These are phyloP conservation scores for Crucibulum laeve DNA, from an alignment of 768 basidiomycete species.

Conservation along the genomic window DNA sequence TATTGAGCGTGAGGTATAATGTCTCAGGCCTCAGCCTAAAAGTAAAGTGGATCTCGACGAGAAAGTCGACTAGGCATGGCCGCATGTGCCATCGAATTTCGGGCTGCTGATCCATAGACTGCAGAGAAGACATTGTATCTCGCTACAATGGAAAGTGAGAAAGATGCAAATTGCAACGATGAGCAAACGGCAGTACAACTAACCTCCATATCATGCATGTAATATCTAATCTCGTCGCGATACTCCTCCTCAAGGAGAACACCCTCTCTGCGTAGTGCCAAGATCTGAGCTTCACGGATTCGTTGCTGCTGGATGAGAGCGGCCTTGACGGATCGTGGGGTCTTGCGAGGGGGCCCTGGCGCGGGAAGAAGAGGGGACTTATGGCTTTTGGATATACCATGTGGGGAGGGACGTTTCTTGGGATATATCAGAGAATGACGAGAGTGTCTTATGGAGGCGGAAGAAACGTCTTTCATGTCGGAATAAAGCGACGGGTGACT, in stretches of 20 bases:
- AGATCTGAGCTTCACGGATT: conserved; percentile 65
- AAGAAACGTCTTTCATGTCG: conserved; percentile 78
- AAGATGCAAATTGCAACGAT: conserved; percentile 11
- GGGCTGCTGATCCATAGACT: conserved; percentile 98
- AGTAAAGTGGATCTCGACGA: conserved; percentile 97
- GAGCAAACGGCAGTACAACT: conserved; percentile 23
- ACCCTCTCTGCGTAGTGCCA: conserved; percentile 66
- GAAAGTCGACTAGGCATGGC: conserved; percentile 95
- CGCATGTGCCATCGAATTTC: conserved; percentile 99
- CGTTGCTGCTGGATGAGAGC: conserved; percentile 59
- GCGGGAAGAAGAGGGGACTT: conserved; percentile 52
- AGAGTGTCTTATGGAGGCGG: conserved; percentile 52
- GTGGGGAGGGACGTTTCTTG: conserved; percentile 81
- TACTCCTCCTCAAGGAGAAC: conserved; percentile 93
- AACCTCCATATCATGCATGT: conserved; percentile 99
- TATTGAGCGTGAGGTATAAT: conserved; percentile 96
- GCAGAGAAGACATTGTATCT: conserved; percentile 83
- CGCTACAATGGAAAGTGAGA: conserved; percentile 38
- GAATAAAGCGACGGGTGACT: conserved; percentile 34
- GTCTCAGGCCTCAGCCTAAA: conserved; percentile 98
- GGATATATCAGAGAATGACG: conserved; percentile 68
- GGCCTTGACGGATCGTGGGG: conserved; percentile 63
- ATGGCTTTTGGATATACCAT: conserved; percentile 69
- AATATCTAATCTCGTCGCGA: conserved; percentile 83
- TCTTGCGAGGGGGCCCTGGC: conserved; percentile 48